Conservation (phyloP, 208 protist genomes). For the Acanthamoeba healyi region DNA sequence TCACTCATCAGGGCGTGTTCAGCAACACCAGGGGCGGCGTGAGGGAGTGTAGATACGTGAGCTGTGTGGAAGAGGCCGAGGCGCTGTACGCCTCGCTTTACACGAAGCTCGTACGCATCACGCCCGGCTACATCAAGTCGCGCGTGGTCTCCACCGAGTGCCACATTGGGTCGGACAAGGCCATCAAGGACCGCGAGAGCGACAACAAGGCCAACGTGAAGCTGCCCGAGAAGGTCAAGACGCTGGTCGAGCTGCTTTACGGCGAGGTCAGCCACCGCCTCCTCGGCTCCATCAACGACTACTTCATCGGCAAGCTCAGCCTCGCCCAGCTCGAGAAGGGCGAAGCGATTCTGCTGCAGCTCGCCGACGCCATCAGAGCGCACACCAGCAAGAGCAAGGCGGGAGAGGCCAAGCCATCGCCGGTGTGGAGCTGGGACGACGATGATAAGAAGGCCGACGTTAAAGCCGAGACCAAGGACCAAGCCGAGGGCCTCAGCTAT, state of each 20-base stretch:
- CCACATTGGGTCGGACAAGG: conserved; percentile 9
- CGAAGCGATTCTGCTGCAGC: neutral
- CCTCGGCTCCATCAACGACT: conserved; percentile 23
- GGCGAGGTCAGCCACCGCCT: neutral
- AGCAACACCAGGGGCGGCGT: neutral
- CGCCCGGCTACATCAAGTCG: conserved; percentile 27
- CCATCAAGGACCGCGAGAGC: neutral
- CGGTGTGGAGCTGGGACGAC: neutral
- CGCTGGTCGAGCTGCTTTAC: conserved; percentile 27
- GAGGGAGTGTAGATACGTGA: conserved; percentile 19
- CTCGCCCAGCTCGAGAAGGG: conserved; percentile 9
- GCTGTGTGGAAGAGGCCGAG: conserved; percentile 38
- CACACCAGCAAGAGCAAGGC: neutral
- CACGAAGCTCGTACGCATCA: neutral
- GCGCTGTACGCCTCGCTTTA: conserved; percentile 10
- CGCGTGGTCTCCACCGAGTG: neutral
- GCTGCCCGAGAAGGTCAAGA: neutral
- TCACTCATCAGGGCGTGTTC: conserved; percentile 29
- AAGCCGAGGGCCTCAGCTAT: neutral
- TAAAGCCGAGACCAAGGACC: neutral
- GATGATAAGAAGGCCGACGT: neutral
- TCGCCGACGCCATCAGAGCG: neutral
- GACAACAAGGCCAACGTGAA: neutral
- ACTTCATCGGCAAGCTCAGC: conserved; percentile 33
- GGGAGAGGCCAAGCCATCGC: neutral